Evolutionary conservation across 176 grass and related monocot species (phyloP).

Genomic region (Melocanna baccifera): DNA sequence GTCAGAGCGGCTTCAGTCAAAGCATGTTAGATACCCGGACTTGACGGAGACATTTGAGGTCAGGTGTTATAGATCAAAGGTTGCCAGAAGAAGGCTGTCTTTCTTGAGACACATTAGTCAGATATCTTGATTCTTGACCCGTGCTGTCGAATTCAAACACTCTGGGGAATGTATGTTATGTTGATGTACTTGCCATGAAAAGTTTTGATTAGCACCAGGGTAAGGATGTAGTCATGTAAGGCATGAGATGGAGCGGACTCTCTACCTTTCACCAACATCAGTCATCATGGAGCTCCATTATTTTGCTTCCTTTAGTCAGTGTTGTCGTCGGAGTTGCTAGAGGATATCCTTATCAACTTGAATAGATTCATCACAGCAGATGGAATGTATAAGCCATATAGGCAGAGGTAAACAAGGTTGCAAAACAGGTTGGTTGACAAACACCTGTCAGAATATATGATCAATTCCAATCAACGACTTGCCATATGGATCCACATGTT

Average conservation of each 20-base stretch:
- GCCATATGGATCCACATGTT: background rate
- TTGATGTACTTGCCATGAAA: background rate
- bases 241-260: background rate
- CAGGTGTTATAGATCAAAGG: constrained; percentile 88
- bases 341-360: background rate
- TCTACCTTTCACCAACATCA: background rate
- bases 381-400: background rate
- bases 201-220: background rate
- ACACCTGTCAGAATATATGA: background rate
- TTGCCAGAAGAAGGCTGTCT: constrained; percentile 49
- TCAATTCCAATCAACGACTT: background rate
- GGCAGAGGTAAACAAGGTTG: background rate
- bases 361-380: background rate
- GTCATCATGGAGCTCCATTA: background rate
- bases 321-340: background rate
- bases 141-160: background rate
- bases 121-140: constrained; percentile 2
- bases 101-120: constrained; percentile 9
- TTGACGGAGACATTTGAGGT: constrained; percentile 77
- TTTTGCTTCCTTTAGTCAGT: background rate
- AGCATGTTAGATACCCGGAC: constrained; percentile 65
- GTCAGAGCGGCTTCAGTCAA: constrained; percentile 59
- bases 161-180: background rate
- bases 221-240: background rate
- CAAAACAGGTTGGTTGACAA: background rate